Percentiles rank a stretch among this genome's conserved stretches.
Evolutionary conservation across 257 asterid genomes (phyloP).

Genomic region (Jacaranda copaia): DNA sequence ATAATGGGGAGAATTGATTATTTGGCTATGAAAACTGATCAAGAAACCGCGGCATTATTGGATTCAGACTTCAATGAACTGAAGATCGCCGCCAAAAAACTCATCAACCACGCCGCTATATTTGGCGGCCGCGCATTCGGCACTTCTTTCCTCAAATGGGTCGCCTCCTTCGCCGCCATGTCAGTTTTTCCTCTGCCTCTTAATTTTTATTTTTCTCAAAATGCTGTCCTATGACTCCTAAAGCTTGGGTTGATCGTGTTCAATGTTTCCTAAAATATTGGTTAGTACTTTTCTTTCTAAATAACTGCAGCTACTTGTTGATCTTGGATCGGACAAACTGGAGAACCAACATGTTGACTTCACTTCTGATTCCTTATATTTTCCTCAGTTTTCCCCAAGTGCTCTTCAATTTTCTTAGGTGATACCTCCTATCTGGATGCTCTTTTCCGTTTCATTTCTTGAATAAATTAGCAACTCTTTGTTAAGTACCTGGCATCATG

Average conservation of each 20-base stretch:
- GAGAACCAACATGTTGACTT: constrained; percentile 86
- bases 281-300: neutral
- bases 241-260: neutral
- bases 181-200: constrained; percentile 31
- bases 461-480: neutral
- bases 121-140: constrained; percentile 70
- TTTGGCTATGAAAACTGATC: constrained; percentile 66
- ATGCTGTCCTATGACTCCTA: neutral
- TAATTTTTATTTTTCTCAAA: neutral
- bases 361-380: constrained; percentile 80
- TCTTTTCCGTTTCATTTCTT: constrained; percentile 1
- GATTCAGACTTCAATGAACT: constrained; percentile 74
- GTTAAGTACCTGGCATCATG: constrained; percentile 6
- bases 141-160: constrained; percentile 83
- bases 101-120: constrained; percentile 61
- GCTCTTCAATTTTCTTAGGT: constrained; percentile 75
- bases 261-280: neutral
- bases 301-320: constrained; percentile 72
- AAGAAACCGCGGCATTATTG: constrained; percentile 56
- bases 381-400: constrained; percentile 73
- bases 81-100: constrained; percentile 69
- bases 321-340: constrained; percentile 94
- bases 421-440: constrained; percentile 18
- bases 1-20: constrained; percentile 73
- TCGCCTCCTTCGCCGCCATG: constrained; percentile 92